phyloP scores from a whole-genome alignment of 2,329 filamentous ascomycete species.

The Nemania sp. region DNA sequence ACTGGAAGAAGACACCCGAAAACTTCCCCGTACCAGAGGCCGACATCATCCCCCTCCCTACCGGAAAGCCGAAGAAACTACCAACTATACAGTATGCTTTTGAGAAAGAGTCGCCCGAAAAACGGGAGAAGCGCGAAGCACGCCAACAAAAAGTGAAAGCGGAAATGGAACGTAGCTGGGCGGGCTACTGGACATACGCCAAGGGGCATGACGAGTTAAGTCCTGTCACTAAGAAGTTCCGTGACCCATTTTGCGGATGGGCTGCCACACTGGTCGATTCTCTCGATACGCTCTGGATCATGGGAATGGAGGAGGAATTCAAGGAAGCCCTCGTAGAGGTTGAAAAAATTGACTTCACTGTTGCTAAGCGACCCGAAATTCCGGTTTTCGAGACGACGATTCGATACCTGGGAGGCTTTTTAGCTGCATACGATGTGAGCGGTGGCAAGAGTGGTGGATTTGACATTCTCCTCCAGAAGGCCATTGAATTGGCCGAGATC shows the following conservation, averaged over 20 bases:
- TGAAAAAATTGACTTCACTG: conserved; percentile 78
- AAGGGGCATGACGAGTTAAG: conserved; percentile 86
- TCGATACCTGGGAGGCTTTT: conserved; percentile 82
- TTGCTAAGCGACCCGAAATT: conserved; percentile 66
- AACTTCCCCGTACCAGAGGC: conserved; percentile 74
- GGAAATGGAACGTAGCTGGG: conserved; percentile 79
- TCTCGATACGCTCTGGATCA: conserved; percentile 73
- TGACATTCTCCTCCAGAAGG: conserved; percentile 67
- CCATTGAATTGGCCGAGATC: conserved; percentile 72
- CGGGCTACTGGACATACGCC: conserved; percentile 76
- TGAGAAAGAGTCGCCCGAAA: conserved; percentile 62
- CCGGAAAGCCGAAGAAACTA: conserved; percentile 68
- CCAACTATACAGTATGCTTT: conserved; percentile 79
- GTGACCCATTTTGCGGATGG: conserved; percentile 85
- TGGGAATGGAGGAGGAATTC: conserved; percentile 70
- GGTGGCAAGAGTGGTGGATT: conserved; percentile 61
- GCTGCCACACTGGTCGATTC: conserved; percentile 69
- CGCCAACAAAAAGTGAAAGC: conserved; percentile 69
- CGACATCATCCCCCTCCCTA: conserved; percentile 75
- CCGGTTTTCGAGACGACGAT: conserved; percentile 95
- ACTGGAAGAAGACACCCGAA: conserved; percentile 76
- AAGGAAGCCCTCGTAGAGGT: conserved; percentile 61
- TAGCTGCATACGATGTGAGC: conserved; percentile 86
- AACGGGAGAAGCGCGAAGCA: conserved; percentile 63
- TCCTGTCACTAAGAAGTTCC: conserved; percentile 68